Evolutionary conservation across 257 asterid genomes (phyloP).

Genomic region (Anisodus tanguticus): DNA sequence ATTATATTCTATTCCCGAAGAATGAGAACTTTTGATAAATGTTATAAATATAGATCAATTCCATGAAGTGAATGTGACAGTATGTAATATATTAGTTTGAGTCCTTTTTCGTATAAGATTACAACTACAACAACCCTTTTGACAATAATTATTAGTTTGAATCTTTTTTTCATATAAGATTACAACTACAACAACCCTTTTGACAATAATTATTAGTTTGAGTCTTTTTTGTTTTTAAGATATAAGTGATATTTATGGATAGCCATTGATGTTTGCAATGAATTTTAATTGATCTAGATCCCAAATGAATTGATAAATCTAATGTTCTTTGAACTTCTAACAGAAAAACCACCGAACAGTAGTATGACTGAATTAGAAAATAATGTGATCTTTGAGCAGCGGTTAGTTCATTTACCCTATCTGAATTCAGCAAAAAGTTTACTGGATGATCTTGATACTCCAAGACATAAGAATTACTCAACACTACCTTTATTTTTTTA

Average conservation of each 20-base stretch:
- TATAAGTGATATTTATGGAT: neutral
- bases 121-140: too few species aligned
- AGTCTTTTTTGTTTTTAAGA: too few species aligned
- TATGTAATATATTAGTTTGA: too few species aligned
- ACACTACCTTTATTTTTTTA: neutral
- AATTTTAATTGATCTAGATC: neutral
- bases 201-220: too few species aligned
- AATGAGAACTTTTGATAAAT: too few species aligned
- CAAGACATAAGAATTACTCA: neutral
- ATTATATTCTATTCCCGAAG: too few species aligned
- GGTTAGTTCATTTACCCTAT: neutral
- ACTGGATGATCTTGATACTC: neutral
- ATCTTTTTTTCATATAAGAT: too few species aligned
- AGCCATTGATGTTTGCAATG: neutral
- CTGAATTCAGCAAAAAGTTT: neutral
- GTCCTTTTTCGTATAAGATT: too few species aligned
- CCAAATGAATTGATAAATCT: neutral
- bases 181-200: too few species aligned
- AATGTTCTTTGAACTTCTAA: neutral
- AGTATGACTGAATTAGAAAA: neutral
- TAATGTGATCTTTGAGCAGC: neutral
- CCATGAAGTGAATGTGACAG: too few species aligned
- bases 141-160: too few species aligned
- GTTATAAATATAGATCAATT: too few species aligned
- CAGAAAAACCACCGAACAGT: neutral